A percentile compares a stretch with the other conserved stretches of the same genome.
Evolutionary conservation across 148 eudicot genomes (phyloP).

Genomic region (Chenopodium berlandieri): DNA sequence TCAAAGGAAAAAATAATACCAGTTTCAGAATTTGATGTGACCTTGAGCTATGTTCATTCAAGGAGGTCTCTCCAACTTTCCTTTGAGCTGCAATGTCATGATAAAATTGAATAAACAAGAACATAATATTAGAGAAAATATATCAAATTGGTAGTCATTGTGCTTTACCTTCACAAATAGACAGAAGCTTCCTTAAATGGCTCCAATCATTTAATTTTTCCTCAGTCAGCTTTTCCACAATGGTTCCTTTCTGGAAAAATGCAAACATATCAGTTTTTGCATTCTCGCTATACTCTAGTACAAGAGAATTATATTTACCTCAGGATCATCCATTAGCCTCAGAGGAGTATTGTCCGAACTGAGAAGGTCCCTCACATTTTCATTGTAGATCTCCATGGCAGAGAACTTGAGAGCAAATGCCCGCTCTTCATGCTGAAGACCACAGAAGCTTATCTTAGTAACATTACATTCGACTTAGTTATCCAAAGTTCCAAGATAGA

Average conservation of each 20-base stretch:
- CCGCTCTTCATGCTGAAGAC: conserved; percentile 76
- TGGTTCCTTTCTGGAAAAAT: conserved; percentile 66
- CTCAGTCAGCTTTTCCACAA: conserved; percentile 88
- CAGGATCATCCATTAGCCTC: conserved; percentile 85
- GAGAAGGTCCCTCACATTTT: conserved; percentile 90
- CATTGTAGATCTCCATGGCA: conserved; percentile 94
- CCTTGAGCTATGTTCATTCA: conserved; percentile 88
- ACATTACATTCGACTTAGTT: neutral
- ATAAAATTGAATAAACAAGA: conserved; percentile 3
- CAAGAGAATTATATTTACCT: conserved; percentile 43
- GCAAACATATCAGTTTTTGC: conserved; percentile 16
- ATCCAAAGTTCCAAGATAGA: neutral
- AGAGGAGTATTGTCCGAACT: conserved; percentile 63
- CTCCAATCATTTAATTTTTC: conserved; percentile 69
- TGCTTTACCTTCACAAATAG: conserved; percentile 80
- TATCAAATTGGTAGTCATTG: neutral
- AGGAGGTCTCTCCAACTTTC: conserved; percentile 76
- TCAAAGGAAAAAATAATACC: conserved; percentile 35
- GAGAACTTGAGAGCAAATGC: conserved; percentile 89
- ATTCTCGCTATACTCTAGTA: neutral
- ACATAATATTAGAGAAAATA: neutral
- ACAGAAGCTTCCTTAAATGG: conserved; percentile 80
- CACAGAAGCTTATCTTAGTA: conserved; percentile 17
- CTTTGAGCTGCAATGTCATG: conserved; percentile 65
- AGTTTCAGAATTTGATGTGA: conserved; percentile 91